These are phyloP conservation scores for Austroboletus eburneus DNA, from an alignment of 768 basidiomycete genomes.

Conservation along the genomic window DNA sequence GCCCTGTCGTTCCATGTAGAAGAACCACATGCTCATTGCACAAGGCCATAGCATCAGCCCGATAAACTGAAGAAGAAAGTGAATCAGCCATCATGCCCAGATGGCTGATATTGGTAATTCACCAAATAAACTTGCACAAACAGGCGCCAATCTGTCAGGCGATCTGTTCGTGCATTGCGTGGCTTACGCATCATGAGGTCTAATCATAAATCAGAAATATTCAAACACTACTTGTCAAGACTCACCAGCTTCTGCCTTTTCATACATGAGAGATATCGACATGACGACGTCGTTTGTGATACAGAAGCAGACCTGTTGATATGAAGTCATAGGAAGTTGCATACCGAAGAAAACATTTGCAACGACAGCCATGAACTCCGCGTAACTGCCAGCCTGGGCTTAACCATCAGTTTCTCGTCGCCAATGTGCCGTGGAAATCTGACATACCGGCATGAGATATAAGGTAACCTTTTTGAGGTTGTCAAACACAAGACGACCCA, in stretches of 20 bases:
- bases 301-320: slow-evolving; percentile 52
- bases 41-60: slow-evolving; percentile 44
- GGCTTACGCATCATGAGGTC: slow-evolving; percentile 47
- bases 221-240: background rate
- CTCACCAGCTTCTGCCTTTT: slow-evolving; percentile 46
- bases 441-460: slow-evolving; percentile 39
- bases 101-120: slow-evolving; percentile 9
- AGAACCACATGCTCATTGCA: slow-evolving; percentile 39
- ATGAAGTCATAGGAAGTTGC: slow-evolving; percentile 51
- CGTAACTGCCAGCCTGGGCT: slow-evolving; percentile 46
- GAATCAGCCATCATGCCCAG: slow-evolving; percentile 1
- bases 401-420: background rate
- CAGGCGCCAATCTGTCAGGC: slow-evolving; percentile 45
- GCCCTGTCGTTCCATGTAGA: slow-evolving; percentile 35
- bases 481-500: slow-evolving; percentile 56
- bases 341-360: slow-evolving; percentile 56
- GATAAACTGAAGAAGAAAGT: slow-evolving; percentile 30
- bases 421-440: background rate
- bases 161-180: slow-evolving; percentile 44
- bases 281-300: slow-evolving; percentile 49
- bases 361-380: slow-evolving; percentile 55
- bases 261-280: slow-evolving; percentile 47
- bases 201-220: slow-evolving; percentile 9
- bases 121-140: slow-evolving; percentile 47
- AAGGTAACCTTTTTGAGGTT: slow-evolving; percentile 50